These are phyloP conservation scores for Claviceps monticola DNA, from an alignment of 2,329 filamentous ascomycete species.

Conservation along the genomic window DNA sequence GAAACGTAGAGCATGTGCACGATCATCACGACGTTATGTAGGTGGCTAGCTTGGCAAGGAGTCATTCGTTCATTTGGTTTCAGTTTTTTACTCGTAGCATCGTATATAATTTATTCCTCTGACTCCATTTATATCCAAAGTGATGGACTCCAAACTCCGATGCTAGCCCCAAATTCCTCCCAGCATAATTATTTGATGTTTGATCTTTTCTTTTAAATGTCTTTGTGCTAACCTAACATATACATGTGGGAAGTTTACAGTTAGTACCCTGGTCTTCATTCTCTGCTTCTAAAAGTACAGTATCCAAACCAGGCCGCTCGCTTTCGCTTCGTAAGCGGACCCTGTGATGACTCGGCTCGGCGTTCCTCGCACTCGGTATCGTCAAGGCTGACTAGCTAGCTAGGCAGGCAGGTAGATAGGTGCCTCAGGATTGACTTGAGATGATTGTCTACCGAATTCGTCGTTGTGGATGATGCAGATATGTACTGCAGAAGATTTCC, in stretches of 20 bases:
- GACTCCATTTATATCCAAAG: conserved; percentile 6
- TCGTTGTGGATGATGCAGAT: background rate
- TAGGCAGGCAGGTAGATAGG: background rate
- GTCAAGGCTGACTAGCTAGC: background rate
- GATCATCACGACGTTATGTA: background rate
- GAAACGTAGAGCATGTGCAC: background rate
- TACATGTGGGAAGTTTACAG: conserved; percentile 10
- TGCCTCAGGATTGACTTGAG: background rate
- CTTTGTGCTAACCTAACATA: conserved; percentile 8
- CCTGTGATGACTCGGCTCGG: background rate
- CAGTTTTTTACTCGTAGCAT: background rate
- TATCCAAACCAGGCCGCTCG: conserved; percentile 11
- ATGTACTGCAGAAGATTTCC: background rate
- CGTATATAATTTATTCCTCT: background rate
- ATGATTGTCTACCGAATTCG: background rate
- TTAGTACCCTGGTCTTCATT: conserved; percentile 1
- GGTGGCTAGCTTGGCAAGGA: background rate
- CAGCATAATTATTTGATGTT: background rate
- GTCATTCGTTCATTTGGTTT: background rate
- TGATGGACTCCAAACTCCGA: conserved; percentile 4
- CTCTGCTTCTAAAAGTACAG: conserved; percentile 12
- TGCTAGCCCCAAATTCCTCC: conserved; percentile 5
- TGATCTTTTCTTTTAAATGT: background rate
- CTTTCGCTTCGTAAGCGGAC: background rate
- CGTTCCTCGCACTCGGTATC: background rate